Evolutionary conservation across 2,329 filamentous ascomycete genomes (phyloP), one percentile per base, ranked within the genome.

Genomic region (Trichoderma atroviride): DNA sequence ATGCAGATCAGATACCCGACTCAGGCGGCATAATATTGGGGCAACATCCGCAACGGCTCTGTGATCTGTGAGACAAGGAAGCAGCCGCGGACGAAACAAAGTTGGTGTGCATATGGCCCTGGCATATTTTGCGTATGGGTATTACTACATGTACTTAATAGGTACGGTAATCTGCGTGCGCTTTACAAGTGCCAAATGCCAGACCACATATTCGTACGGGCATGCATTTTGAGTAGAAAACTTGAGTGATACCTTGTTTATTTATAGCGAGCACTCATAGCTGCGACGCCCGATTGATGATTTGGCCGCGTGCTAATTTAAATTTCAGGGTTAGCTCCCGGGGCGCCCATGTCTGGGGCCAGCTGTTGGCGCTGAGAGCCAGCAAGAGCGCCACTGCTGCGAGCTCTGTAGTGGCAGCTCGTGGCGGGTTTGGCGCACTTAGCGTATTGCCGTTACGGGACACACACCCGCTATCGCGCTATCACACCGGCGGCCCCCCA

Each of bases 241-340:
- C 35, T 29, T 24, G 27, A 43, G 31, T 35, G 27, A 59, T n/a
- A 55, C n/a, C 24, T 35, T 35, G 27, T 43, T 59, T 19, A 33
- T 29, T 62, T 33, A 19, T 16, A 33, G 19, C 50, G 61, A 58
- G 55, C 29, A 40, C 35, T 35, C 33, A 35, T 14, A 13, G 64
- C 64, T 59, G 55, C n/a, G 55, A 67, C 55, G 64, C 64, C 64
- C 64, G 50, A 67, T 52, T 43, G 52, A 59, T 59, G 64, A 56
- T 16, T 50, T 67, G 55, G 40, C 40, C 14, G 37, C 14, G 40
- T 43, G 40, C 40, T 58, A 29, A 68, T 68, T 68, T 61, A 68
- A 68, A 68, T 68, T 68, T 61, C 65, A 68, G 65, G 65, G 65
- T 61, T 68, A 61, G 65, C 61, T 56, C 33, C 61, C 61, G 61